Base-by-base conservation (phyloP, 163 green algal species). In the Volvox carteri region DNA sequence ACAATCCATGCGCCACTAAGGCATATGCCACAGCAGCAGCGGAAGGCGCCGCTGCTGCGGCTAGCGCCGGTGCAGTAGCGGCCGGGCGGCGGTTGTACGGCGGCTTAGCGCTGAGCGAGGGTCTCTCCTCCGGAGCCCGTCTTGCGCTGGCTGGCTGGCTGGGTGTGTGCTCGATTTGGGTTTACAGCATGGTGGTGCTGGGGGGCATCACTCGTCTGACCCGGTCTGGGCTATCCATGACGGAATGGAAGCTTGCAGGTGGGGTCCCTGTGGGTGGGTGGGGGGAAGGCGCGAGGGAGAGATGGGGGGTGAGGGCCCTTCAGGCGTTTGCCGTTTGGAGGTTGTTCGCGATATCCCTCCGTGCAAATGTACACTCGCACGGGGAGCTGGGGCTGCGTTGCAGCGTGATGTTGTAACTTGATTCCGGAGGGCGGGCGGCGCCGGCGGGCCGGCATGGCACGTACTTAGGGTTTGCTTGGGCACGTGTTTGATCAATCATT, bases 221-320 rank as follows among this genome's bases (percentile, higher is more conserved):
- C 0, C 92, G 98, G 46, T 99, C 96, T 0, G 98, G 98, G 0
- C 95, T 99, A 73, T 99, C 96, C 48, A 99, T 99, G 98, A 99
- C 98, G 6, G 97, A 99, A 75, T 99, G 98, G 98, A 98, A 98
- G 92, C 99, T 99, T 80, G 95, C 95, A 16, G 98, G 98, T 92
- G 48, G 50, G 70, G 0, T n/a, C n/a, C n/a, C n/a, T n/a, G n/a
- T n/a, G 6, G 21, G 23, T 11, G 33, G 35, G 2, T 4, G 42
- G 48, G 30, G 18, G 52, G n/a, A 28, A 18, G 52, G 58, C 25
- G 7, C 6, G 73, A 80, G 41, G 54, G 54, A 23, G 54, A 65
- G 25, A 23, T 65, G 54, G 54, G 8, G n/a, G n/a, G n/a, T n/a
- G n/a, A n/a, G n/a, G n/a, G n/a, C n/a, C n/a, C n/a, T n/a, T n/a